phyloP scores from a whole-genome alignment of 1,284 basidiomycete species.

The Apiotrichum domesticum region DNA sequence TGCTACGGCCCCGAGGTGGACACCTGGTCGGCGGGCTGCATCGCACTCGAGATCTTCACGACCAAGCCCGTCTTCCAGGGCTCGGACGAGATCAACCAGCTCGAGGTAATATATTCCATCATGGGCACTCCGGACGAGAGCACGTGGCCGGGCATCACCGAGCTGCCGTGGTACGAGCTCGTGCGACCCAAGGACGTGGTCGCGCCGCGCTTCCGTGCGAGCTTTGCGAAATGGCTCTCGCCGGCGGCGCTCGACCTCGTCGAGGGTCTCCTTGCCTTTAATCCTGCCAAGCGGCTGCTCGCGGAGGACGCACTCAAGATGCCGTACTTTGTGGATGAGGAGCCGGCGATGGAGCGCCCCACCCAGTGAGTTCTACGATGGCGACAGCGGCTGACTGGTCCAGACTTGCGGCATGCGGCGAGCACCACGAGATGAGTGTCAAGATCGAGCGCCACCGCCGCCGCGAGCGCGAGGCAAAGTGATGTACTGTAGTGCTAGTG shows the following conservation, averaged over 20 bases:
- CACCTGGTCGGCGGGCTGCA: slow-evolving; percentile 99
- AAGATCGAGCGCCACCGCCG: slow-evolving; percentile 23
- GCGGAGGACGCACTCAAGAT: slow-evolving; percentile 73
- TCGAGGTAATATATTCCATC: slow-evolving; percentile 83
- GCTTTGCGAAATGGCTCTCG: slow-evolving; percentile 79
- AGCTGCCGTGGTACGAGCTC: slow-evolving; percentile 97
- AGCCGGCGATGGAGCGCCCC: slow-evolving; percentile 67
- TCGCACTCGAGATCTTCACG: slow-evolving; percentile 95
- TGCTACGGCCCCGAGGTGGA: slow-evolving; percentile 98
- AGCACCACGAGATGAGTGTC: slow-evolving; percentile 47
- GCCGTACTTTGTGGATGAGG: slow-evolving; percentile 75
- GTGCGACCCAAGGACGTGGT: slow-evolving; percentile 71
- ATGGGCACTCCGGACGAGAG: slow-evolving; percentile 81
- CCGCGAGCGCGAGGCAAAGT: slow-evolving; percentile 7
- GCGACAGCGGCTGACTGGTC: slow-evolving; percentile 1
- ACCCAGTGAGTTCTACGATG: slow-evolving; percentile 58
- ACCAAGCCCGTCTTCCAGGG: slow-evolving; percentile 94
- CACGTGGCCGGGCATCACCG: slow-evolving; percentile 73
- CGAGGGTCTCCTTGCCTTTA: slow-evolving; percentile 70
- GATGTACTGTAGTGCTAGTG: neutral
- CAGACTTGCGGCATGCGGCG: slow-evolving; percentile 34
- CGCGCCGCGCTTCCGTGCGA: slow-evolving; percentile 65
- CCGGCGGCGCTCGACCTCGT: slow-evolving; percentile 78
- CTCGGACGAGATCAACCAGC: slow-evolving; percentile 92
- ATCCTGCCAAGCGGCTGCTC: slow-evolving; percentile 70